Percentiles rank a stretch among this genome's conserved stretches.
These are phyloP conservation scores for Rhodomyrtus tomentosa DNA, from an alignment of 345 rosid species.

Conservation along the genomic window DNA sequence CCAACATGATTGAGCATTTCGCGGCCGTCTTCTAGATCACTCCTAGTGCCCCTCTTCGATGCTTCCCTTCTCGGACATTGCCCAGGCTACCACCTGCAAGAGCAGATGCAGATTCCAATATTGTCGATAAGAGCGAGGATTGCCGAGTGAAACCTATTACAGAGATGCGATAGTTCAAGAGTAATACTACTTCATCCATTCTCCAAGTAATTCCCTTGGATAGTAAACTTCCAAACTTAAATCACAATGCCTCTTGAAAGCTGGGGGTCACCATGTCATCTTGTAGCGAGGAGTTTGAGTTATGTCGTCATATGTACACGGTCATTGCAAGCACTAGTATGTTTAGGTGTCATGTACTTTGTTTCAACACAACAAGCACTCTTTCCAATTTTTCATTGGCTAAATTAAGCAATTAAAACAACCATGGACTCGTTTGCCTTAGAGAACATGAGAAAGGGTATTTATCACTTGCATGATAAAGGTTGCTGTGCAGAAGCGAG, in stretches of 20 bases:
- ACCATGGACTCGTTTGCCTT: background rate
- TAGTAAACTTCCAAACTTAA: background rate
- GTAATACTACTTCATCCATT: background rate
- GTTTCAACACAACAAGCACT: background rate
- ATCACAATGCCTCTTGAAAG: background rate
- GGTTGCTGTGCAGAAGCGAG: conserved; percentile 40
- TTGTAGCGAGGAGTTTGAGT: background rate
- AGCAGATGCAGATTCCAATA: background rate
- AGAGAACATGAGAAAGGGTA: background rate
- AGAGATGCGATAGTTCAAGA: background rate
- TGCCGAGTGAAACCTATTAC: background rate
- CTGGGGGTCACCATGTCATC: background rate
- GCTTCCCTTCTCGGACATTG: background rate
- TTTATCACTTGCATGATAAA: conserved; percentile 40
- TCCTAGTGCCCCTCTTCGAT: background rate
- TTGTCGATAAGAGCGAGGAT: background rate
- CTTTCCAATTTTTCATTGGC: background rate
- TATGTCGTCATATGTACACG: too few relatives aligned
- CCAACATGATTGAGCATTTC: background rate
- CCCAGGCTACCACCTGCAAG: background rate
- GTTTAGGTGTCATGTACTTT: background rate
- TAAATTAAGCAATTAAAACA: background rate
- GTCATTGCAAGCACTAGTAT: background rate
- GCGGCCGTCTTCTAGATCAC: conserved; percentile 2
- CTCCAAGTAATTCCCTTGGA: background rate